These are phyloP conservation scores for Acacia acuminata DNA, from an alignment of 306 rosid genomes.

Conservation along the genomic window DNA sequence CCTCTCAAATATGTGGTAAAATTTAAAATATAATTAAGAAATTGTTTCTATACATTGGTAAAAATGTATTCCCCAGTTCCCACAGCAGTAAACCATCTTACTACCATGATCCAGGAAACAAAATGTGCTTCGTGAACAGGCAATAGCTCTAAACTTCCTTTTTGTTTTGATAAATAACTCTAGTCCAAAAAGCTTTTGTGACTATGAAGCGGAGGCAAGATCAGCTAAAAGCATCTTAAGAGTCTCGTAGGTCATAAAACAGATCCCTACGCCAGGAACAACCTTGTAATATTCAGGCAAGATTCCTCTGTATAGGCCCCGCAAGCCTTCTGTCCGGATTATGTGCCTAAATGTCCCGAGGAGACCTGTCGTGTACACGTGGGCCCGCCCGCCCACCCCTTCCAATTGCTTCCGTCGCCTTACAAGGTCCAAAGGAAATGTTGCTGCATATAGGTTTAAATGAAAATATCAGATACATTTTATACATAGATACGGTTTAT, in stretches of 20 bases:
- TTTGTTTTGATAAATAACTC: conserved; percentile 18
- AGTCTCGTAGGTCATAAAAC: conserved; percentile 96
- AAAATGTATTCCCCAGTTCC: conserved; percentile 42
- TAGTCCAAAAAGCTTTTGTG: conserved; percentile 10
- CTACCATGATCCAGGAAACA: conserved; percentile 44
- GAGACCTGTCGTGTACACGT: conserved; percentile 77
- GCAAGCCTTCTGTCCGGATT: conserved; percentile 73
- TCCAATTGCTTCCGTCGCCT: conserved; percentile 96
- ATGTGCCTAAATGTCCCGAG: conserved; percentile 76
- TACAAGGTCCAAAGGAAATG: conserved; percentile 97
- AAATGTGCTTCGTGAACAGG: conserved; percentile 35
- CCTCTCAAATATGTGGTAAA: conserved; percentile 18
- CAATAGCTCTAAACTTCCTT: conserved; percentile 30
- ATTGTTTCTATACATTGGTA: conserved; percentile 53
- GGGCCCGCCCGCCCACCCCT: conserved; percentile 96
- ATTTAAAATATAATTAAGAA: not conserved
- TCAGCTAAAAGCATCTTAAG: conserved; percentile 78
- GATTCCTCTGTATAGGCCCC: conserved; percentile 92
- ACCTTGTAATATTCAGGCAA: conserved; percentile 97
- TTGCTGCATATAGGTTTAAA: conserved; percentile 67
- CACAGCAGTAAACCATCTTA: conserved; percentile 40
- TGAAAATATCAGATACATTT: conserved; percentile 30
- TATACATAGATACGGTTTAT: not conserved
- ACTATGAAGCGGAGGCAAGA: conserved; percentile 38
- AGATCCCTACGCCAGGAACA: conserved; percentile 96